These are phyloP conservation scores for Marasmius sp. DNA, from an alignment of 1,284 basidiomycete species.

Conservation along the genomic window DNA sequence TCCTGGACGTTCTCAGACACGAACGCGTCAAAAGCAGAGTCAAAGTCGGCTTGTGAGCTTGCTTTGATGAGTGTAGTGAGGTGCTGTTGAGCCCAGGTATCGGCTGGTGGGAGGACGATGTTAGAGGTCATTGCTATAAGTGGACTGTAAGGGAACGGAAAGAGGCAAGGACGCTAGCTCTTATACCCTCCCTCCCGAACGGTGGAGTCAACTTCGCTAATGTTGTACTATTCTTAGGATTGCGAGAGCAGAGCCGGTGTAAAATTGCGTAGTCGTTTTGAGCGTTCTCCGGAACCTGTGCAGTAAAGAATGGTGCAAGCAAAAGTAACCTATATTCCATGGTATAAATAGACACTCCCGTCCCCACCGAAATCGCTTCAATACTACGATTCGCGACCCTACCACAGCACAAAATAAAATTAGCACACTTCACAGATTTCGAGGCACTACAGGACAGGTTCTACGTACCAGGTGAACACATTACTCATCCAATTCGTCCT, in stretches of 20 bases:
- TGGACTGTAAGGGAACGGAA: neutral
- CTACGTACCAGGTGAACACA: neutral
- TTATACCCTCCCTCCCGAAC: neutral
- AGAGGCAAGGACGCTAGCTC: neutral
- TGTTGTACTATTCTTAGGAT: too few species aligned
- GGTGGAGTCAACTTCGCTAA: neutral
- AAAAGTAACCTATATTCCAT: too few species aligned
- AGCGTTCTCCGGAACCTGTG: too few species aligned
- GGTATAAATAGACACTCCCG: too few species aligned
- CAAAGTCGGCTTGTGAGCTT: conserved; percentile 14
- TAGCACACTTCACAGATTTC: too few species aligned
- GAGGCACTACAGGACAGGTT: too few species aligned
- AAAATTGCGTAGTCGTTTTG: too few species aligned
- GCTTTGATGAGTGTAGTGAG: conserved; percentile 20
- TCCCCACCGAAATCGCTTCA: too few species aligned
- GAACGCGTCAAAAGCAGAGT: conserved; percentile 21
- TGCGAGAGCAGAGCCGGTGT: too few species aligned
- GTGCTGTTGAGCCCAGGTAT: conserved; percentile 22
- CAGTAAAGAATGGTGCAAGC: too few species aligned
- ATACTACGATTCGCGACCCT: too few species aligned
- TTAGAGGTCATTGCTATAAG: neutral
- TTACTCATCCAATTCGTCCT: conserved; percentile 29
- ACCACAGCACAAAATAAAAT: too few species aligned
- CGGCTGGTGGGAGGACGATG: conserved; percentile 16
- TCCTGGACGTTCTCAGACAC: conserved; percentile 15